Evolutionary conservation across 1,139 yeast species (phyloP).

Genomic region (Sugiyamaella neomexicana): DNA sequence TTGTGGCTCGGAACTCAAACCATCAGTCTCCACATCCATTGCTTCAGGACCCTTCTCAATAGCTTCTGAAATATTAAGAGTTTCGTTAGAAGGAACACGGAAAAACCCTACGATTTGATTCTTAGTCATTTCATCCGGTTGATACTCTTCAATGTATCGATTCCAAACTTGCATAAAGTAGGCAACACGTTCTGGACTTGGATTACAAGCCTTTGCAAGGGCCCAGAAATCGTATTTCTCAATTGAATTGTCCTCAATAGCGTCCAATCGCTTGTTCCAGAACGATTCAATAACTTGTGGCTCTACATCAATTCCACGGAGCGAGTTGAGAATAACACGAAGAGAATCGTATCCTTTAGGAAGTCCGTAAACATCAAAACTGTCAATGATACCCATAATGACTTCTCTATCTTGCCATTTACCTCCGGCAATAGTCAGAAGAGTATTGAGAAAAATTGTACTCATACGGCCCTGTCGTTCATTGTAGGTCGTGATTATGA

Average conservation of each 20-base stretch:
- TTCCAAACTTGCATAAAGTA: slow-evolving; percentile 19
- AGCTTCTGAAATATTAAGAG: slow-evolving; percentile 16
- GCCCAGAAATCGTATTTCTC: slow-evolving; percentile 92
- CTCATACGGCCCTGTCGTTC: slow-evolving; percentile 63
- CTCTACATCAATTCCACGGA: slow-evolving; percentile 62
- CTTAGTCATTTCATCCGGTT: slow-evolving; percentile 7
- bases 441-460: slow-evolving; percentile 69
- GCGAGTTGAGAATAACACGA: slow-evolving; percentile 73
- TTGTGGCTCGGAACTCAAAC: too few relatives aligned
- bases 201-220: slow-evolving; percentile 43
- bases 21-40: too few relatives aligned
- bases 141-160: slow-evolving; percentile 12
- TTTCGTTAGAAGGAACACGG: slow-evolving; percentile 18
- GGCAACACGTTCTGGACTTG: slow-evolving; percentile 23
- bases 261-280: slow-evolving; percentile 60
- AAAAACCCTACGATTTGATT: slow-evolving; percentile 18
- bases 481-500: slow-evolving; percentile 58
- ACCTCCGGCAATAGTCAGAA: slow-evolving; percentile 62
- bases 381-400: slow-evolving; percentile 61
- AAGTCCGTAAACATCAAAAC: slow-evolving; percentile 60
- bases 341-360: slow-evolving; percentile 68
- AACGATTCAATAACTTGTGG: slow-evolving; percentile 52
- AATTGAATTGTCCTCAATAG: slow-evolving; percentile 43
- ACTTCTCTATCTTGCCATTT: slow-evolving; percentile 67
- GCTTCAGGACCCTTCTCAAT: not conserved